Percentiles rank a stretch among this genome's conserved stretches.
These are phyloP conservation scores for Pseudogymnoascus sp. DNA, from an alignment of 2,329 filamentous ascomycete genomes.

Conservation along the genomic window DNA sequence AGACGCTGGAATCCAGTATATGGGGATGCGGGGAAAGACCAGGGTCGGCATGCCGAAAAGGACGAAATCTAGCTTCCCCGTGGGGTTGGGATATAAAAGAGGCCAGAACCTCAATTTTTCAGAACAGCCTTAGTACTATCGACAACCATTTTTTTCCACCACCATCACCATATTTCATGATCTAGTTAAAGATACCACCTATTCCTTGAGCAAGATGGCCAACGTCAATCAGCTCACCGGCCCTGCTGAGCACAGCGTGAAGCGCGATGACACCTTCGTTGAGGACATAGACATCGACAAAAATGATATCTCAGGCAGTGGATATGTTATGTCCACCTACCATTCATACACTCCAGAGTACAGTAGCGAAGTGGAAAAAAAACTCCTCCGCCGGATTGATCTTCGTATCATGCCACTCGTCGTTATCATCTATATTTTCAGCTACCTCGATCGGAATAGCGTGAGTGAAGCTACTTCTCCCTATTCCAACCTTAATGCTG, in stretches of 20 bases:
- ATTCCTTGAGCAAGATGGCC: not conserved
- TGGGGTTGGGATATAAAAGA: not conserved
- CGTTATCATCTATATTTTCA: constrained; percentile 37
- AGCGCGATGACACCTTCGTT: not conserved
- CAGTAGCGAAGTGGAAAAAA: constrained; percentile 26
- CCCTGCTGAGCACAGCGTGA: not conserved
- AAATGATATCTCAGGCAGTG: not conserved
- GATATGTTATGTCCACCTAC: not conserved
- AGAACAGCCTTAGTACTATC: not conserved
- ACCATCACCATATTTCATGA: not conserved
- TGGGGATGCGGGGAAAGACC: constrained; percentile 29
- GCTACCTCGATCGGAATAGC: constrained; percentile 35
- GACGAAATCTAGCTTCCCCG: constrained; percentile 35
- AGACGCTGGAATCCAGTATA: constrained; percentile 22
- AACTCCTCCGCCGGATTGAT: constrained; percentile 34
- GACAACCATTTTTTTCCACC: not conserved
- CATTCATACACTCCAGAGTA: not conserved
- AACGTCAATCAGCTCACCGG: not conserved
- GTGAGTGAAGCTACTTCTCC: not conserved
- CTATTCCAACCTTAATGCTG: not conserved
- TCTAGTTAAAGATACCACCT: not conserved
- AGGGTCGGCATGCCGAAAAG: constrained; percentile 19
- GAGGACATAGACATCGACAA: not conserved
- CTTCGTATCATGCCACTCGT: constrained; percentile 34
- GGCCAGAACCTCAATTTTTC: not conserved